A percentile compares a stretch with the other conserved stretches of the same genome.
Conservation (phyloP, 1,284 basidiomycete genomes). For the Austroboletus novae-zelandiae region DNA sequence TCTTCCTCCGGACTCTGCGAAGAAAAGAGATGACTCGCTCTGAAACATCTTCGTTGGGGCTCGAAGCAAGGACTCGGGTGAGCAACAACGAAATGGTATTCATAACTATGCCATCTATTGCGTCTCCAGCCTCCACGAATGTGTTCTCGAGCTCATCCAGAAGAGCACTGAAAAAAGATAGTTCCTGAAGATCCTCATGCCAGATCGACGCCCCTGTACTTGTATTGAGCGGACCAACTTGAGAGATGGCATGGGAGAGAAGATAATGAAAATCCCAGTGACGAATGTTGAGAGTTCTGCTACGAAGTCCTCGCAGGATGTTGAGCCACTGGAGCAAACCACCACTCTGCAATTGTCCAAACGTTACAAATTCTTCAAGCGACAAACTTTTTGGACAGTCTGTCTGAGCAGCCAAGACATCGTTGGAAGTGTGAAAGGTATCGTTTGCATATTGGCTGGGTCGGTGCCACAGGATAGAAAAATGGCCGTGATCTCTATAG, state of each 20-base stretch:
- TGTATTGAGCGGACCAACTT: constrained; percentile 34
- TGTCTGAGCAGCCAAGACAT: no score
- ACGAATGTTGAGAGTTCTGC: constrained; percentile 35
- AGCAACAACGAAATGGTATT: constrained; percentile 31
- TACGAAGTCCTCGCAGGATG: constrained; percentile 40
- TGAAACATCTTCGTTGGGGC: constrained; percentile 10
- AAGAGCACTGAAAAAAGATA: constrained; percentile 32
- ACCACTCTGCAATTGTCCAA: constrained; percentile 39
- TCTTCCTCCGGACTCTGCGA: constrained; percentile 29
- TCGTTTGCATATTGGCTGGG: not conserved
- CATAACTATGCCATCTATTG: constrained; percentile 37
- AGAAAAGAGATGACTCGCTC: constrained; percentile 25
- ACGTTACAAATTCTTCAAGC: constrained; percentile 22
- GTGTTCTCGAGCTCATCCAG: constrained; percentile 31
- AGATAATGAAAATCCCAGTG: constrained; percentile 38
- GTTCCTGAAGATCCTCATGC: constrained; percentile 24
- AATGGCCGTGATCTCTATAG: no score
- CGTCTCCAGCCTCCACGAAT: constrained; percentile 29
- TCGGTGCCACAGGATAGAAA: not conserved
- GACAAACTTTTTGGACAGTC: constrained; percentile 29
- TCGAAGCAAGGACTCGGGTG: constrained; percentile 23
- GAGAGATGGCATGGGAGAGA: constrained; percentile 39
- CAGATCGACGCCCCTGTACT: constrained; percentile 20
- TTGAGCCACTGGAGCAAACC: constrained; percentile 48
- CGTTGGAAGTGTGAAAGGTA: no score